phyloP scores from a whole-genome alignment of 768 basidiomycete species.

The Tephrocybe rancida region DNA sequence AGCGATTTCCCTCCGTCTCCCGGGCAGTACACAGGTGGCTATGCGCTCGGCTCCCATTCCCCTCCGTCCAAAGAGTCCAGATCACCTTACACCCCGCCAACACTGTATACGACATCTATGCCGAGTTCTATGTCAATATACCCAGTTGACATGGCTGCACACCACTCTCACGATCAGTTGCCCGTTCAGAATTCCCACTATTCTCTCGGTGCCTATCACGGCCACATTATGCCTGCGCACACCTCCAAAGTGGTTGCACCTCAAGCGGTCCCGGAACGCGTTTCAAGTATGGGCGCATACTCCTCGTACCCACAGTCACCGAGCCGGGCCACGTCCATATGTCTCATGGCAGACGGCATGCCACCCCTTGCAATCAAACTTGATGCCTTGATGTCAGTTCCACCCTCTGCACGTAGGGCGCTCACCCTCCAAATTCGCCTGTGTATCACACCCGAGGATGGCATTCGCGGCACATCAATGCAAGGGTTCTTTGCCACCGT shows the following conservation, averaged over 20 bases:
- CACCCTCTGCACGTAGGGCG: constrained; percentile 33
- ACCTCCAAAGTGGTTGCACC: background rate
- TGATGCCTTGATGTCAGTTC: constrained; percentile 49
- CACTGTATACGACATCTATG: constrained; percentile 12
- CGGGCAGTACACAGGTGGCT: constrained; percentile 24
- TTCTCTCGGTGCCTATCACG: constrained; percentile 4
- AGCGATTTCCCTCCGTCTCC: constrained; percentile 51
- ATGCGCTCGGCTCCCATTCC: constrained; percentile 10
- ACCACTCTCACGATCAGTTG: constrained; percentile 11
- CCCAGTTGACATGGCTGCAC: constrained; percentile 12
- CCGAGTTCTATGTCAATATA: constrained; percentile 19
- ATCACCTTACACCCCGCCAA: constrained; percentile 6
- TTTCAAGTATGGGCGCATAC: constrained; percentile 9
- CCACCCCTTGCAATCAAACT: constrained; percentile 60
- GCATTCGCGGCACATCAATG: constrained; percentile 53
- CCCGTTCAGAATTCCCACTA: constrained; percentile 14
- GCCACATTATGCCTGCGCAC: constrained; percentile 12
- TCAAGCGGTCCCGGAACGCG: background rate
- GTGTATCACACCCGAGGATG: constrained; percentile 55
- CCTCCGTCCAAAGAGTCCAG: constrained; percentile 8
- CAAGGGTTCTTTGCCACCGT: constrained; percentile 63
- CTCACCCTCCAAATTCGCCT: constrained; percentile 59
- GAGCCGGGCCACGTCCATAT: constrained; percentile 42
- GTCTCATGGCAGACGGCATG: constrained; percentile 71
- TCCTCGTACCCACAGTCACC: constrained; percentile 16